A percentile compares a stretch with the other conserved stretches of the same genome.
Evolutionary conservation across 129 eudicot genomes (phyloP).

Genomic region (Lactuca sativa): DNA sequence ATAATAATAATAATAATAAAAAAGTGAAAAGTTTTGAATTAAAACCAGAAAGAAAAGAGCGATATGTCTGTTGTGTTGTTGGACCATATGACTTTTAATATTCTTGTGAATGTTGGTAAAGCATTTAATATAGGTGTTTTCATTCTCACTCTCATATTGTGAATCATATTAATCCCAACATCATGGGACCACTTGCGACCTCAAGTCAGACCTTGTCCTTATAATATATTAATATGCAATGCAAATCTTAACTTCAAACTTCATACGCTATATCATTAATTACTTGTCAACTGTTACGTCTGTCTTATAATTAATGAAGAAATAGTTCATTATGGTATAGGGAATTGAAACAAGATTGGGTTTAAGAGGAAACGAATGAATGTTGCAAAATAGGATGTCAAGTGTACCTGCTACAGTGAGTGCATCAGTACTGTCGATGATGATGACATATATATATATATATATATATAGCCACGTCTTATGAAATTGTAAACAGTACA

Average conservation of each 20-base stretch:
- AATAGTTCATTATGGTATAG: not conserved
- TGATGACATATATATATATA: conserved; percentile 28
- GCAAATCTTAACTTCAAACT: not conserved
- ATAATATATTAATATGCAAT: too few species aligned
- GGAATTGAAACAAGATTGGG: not conserved
- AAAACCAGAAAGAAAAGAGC: not conserved
- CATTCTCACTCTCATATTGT: conserved; percentile 32
- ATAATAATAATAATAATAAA: too few species aligned
- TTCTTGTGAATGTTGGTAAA: conserved; percentile 37
- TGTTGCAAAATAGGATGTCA: conserved; percentile 18
- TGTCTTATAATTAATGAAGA: too few species aligned
- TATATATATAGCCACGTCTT: not conserved
- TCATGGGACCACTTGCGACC: conserved; percentile 6
- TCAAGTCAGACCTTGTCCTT: not conserved
- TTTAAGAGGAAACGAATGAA: conserved; percentile 11
- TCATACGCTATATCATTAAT: not conserved
- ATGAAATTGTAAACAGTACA: conserved; percentile 22
- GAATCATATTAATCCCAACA: conserved; percentile 21
- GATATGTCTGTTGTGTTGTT: not conserved
- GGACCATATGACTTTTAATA: conserved; percentile 26
- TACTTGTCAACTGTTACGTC: not conserved
- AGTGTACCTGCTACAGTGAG: too few species aligned
- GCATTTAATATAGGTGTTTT: conserved; percentile 19
- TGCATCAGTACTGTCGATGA: conserved; percentile 13
- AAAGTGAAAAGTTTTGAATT: not conserved